A percentile compares a stretch with the other conserved stretches of the same genome.
These are phyloP conservation scores for Gloeophyllum trabeum DNA, from an alignment of 768 basidiomycete species.

Conservation along the genomic window DNA sequence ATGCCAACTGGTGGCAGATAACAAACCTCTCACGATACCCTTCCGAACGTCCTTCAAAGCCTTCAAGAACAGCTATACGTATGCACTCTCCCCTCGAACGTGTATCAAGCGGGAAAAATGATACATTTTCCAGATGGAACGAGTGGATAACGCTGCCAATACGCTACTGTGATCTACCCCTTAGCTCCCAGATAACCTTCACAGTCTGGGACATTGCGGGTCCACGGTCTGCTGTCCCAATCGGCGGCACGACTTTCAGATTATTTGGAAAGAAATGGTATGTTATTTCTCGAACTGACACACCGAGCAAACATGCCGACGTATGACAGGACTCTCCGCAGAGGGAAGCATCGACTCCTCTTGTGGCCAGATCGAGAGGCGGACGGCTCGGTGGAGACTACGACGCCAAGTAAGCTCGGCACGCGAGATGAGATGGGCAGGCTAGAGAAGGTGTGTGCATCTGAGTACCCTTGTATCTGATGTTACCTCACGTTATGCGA, in stretches of 20 bases:
- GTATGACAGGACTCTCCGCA: slow-evolving; percentile 63
- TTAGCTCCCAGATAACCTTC: slow-evolving; percentile 81
- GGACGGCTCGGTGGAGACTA: slow-evolving; percentile 70
- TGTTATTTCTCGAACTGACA: slow-evolving; percentile 9
- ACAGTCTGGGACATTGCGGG: slow-evolving; percentile 95
- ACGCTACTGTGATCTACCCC: slow-evolving; percentile 86
- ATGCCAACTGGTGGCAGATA: slow-evolving; percentile 85
- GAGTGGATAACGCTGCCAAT: slow-evolving; percentile 91
- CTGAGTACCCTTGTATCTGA: background rate
- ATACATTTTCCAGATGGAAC: slow-evolving; percentile 61
- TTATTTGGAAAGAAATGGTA: slow-evolving; percentile 93
- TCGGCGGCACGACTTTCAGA: slow-evolving; percentile 86
- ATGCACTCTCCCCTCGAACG: slow-evolving; percentile 12
- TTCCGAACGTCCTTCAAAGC: slow-evolving; percentile 89
- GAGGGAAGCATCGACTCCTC: slow-evolving; percentile 83
- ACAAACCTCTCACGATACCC: slow-evolving; percentile 85
- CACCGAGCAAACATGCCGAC: background rate
- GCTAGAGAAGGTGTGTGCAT: slow-evolving; percentile 64
- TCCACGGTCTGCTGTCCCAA: slow-evolving; percentile 65
- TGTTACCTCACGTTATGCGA: slow-evolving; percentile 1
- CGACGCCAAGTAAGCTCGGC: slow-evolving; percentile 81
- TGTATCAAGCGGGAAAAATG: background rate
- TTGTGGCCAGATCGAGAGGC: slow-evolving; percentile 81
- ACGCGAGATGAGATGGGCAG: slow-evolving; percentile 89
- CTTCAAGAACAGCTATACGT: slow-evolving; percentile 79